Evolutionary conservation across 2,329 filamentous ascomycete species (phyloP).

Genomic region (Rutstroemia sp.): DNA sequence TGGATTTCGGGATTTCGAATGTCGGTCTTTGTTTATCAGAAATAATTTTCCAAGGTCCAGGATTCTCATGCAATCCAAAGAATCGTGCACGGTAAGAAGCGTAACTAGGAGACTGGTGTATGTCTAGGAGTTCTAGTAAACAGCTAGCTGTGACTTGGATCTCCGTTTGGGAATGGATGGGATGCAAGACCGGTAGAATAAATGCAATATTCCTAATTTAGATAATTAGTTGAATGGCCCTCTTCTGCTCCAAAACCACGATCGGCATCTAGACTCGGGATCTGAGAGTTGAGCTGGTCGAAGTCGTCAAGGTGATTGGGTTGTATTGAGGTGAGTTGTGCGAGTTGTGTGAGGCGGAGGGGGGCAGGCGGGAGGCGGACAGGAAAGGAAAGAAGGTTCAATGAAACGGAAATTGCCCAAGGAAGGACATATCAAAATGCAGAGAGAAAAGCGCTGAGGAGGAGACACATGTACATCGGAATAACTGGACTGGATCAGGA

Average conservation of each 20-base stretch:
- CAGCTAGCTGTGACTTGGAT: not conserved
- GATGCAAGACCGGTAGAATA: not conserved
- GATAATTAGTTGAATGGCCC: not conserved
- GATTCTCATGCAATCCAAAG: not conserved
- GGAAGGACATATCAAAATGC: too few species aligned
- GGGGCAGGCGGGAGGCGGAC: too few species aligned
- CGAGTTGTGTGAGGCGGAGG: too few species aligned
- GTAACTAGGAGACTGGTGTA: not conserved
- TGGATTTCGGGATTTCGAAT: not conserved
- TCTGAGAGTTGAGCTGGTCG: too few species aligned
- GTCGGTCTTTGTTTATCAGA: not conserved
- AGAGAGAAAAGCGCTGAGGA: too few species aligned
- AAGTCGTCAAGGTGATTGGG: too few species aligned
- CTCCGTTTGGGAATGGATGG: not conserved
- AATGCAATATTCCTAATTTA: not conserved
- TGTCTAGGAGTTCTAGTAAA: not conserved
- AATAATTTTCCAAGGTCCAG: not conserved
- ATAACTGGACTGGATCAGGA: too few species aligned
- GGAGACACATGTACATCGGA: too few species aligned
- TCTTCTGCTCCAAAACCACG: not conserved
- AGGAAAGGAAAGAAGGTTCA: too few species aligned
- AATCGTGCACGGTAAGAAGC: not conserved
- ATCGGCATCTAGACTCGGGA: constrained; percentile 3
- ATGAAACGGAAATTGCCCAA: too few species aligned
- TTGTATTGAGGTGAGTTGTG: too few species aligned